These are phyloP conservation scores for Metschnikowia bowlesiae DNA, from an alignment of 805 yeast genomes.

Conservation along the genomic window DNA sequence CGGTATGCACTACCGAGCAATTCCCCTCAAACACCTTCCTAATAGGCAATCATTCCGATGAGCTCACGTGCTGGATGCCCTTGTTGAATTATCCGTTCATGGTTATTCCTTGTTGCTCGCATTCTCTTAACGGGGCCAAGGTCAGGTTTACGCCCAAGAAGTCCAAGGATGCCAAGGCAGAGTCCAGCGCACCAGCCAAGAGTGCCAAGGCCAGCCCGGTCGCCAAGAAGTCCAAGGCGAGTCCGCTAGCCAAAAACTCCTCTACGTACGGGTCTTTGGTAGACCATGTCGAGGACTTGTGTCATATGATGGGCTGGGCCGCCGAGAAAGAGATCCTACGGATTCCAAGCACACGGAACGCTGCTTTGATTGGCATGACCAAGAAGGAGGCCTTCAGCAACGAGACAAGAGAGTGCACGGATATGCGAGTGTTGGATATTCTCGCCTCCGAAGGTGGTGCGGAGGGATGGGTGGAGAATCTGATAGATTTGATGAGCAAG, in stretches of 20 bases:
- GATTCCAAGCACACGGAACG: slow-evolving; percentile 91
- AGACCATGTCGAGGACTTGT: slow-evolving; percentile 72
- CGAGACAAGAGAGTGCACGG: slow-evolving; percentile 29
- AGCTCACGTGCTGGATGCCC: slow-evolving; percentile 94
- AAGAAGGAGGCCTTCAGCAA: slow-evolving; percentile 20
- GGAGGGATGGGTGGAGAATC: slow-evolving; percentile 82
- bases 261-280: slow-evolving; percentile 85
- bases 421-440: slow-evolving; percentile 51
- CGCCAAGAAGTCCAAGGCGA: too few relatives aligned
- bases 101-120: slow-evolving; percentile 95
- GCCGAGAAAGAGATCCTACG: slow-evolving; percentile 82
- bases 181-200: background rate
- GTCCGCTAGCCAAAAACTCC: slow-evolving; percentile 15
- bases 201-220: too few relatives aligned
- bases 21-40: slow-evolving; percentile 71
- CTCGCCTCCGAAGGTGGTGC: slow-evolving; percentile 82
- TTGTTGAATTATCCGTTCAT: slow-evolving; percentile 79
- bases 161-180: slow-evolving; percentile 3
- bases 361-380: slow-evolving; percentile 74
- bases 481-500: slow-evolving; percentile 64
- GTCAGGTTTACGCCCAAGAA: slow-evolving; percentile 53
- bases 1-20: slow-evolving; percentile 55
- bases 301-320: slow-evolving; percentile 73
- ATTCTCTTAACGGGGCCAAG: slow-evolving; percentile 73
- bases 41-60: slow-evolving; percentile 95